Conservation (phyloP, 2,329 filamentous ascomycete species). For the Botrytis aclada region DNA sequence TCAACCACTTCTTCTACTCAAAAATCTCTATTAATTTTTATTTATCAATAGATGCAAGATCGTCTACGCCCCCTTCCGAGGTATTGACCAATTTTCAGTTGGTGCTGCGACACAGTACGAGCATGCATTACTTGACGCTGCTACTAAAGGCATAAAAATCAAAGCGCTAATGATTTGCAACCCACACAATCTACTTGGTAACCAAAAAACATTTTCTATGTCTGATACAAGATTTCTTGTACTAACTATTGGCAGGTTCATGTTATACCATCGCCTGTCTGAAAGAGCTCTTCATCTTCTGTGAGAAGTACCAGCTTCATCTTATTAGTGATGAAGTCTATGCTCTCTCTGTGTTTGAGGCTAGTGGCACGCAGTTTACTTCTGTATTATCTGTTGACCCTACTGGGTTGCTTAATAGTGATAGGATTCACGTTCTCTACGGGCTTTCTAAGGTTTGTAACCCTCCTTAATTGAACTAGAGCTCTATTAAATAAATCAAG, state of each 20-base stretch:
- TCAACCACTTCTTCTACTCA: too few species aligned
- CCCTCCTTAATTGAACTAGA: background rate
- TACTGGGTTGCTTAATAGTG: slow-evolving; percentile 44
- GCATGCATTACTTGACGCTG: background rate
- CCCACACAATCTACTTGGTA: slow-evolving; percentile 29
- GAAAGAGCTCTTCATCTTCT: slow-evolving; percentile 40
- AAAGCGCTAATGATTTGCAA: background rate
- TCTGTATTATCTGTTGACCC: slow-evolving; percentile 49
- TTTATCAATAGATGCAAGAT: too few species aligned
- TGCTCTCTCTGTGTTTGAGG: slow-evolving; percentile 45
- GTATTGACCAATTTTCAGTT: background rate
- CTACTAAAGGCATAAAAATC: background rate
- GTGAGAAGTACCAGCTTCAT: slow-evolving; percentile 44
- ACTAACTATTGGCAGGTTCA: slow-evolving; percentile 14
- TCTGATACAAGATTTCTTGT: slow-evolving; percentile 34
- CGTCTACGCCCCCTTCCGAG: too few species aligned
- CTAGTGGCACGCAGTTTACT: slow-evolving; percentile 42
- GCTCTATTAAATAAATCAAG: background rate
- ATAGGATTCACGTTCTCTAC: slow-evolving; percentile 44
- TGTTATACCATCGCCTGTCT: slow-evolving; percentile 32
- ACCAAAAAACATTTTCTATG: slow-evolving; percentile 40
- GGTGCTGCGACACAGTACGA: background rate
- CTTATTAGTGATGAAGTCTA: slow-evolving; percentile 51
- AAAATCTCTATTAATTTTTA: too few species aligned
- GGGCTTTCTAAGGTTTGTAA: slow-evolving; percentile 27